Evolutionary conservation across 2,329 filamentous ascomycete species (phyloP), one percentile per base, ranked within the genome.

Genomic region (Aspergillus persii): DNA sequence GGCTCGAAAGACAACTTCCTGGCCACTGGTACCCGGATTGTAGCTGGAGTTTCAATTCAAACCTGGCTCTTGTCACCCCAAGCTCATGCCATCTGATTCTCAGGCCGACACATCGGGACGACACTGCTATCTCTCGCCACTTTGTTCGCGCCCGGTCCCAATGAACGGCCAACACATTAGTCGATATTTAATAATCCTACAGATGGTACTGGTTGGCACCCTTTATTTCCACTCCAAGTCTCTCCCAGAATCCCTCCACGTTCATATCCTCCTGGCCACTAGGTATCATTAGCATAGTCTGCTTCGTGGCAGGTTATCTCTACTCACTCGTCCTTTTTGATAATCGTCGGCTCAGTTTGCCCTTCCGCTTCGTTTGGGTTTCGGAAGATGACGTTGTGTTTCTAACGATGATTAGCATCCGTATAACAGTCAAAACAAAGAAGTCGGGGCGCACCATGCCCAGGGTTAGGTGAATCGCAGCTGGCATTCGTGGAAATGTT

Each of bases 221-320:
- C 0, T 69, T 66, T 6, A 74, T 66, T 9, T 63, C 18, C 7
- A 75, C 61, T 0, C 73, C 73, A 31, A 72, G 41, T 27, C 74
- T 65, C 51, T 71, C 57, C 74, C 74, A 76, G 64, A 74, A 71
- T 3, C 61, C 66, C 56, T 75, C 74, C 5, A 76, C 73, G 26
- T 70, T 71, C 71, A 76, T 74, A 57, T 76, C 74, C 52, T 73
- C 74, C 57, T 60, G 68, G 6, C 73, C 74, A 61, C 74, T 76
- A 18, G 2, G 52, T 1, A 8, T 2, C 27, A 53, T 71, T 60
- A 69, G 66, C 30, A 39, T 54, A 1, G 33, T 46, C 7, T 23
- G 44, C 26, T 41, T 26, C n/a, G 46, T 18, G 4, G 26, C 5
- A 26, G 26, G 6, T 27, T 8, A 4, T n/a, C 3, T 39, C 15